Evolutionary conservation across 225 moss, liverwort and hornwort genomes (phyloP), one percentile per base, ranked within the genome.

Genomic region (Straminergon stramineum): DNA sequence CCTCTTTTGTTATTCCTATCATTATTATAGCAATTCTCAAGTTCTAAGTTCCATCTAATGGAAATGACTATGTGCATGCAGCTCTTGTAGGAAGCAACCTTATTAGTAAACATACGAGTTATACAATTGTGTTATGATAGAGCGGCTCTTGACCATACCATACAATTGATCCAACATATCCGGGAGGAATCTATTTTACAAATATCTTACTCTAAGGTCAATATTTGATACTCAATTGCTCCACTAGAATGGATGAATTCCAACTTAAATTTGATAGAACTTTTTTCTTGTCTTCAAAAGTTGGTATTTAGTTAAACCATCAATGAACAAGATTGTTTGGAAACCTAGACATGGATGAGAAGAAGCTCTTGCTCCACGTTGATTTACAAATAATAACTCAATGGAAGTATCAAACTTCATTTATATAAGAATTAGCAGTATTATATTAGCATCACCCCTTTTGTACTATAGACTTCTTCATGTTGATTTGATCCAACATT

Each of bases 141-240:
- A 93, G 93, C 95, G 70, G 91, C 94, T 52, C 93, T 92, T 60
- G 95, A 96, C 87, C 96, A 98, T 65, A 93, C 97, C 34, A 87
- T 65, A 93, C 97, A 31, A 87, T 95, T n/a, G 96, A 97, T 92
- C 92, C 94, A 55, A 90, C 97, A 91, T 97, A 96, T 85, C 95
- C 91, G 26, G 93, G 96, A 89, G 95, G 96, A 52, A 92, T 93
- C 4, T 95, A 97, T 80, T 91, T 97, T 48, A 95, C 95, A 35
- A 97, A 97, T 80, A 92, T 92, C 61, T 90, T 96, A 53, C 63
- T 96, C 27, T 83, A 90, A 87, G 94, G 95, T 32, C 86, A 92
- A 66, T 94, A 89, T 68, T n/a, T 86, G 27, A 62, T 53, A 16
- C 14, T 61, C 67, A 32, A 31, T 55, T 41, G 5, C 39, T 55